Conservation (phyloP, 2,329 filamentous ascomycete species). For the Fusarium neocosmosporiellum region DNA sequence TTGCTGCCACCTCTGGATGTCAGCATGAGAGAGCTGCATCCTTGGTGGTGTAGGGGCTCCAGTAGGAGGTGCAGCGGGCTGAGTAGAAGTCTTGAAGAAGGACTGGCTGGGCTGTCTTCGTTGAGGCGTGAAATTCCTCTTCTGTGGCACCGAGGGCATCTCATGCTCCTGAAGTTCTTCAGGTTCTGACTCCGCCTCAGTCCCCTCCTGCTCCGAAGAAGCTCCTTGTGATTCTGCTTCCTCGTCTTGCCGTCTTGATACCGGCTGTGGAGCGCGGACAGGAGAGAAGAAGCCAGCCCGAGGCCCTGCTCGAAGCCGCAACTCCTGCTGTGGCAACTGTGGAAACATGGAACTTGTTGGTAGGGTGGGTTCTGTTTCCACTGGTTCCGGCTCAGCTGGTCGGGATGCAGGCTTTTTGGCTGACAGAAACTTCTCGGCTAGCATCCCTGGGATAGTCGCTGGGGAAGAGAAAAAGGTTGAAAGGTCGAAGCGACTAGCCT, state of each 20-base stretch:
- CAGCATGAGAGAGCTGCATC: conserved; percentile 55
- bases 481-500: conserved; percentile 57
- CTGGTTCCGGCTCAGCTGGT: conserved; percentile 31
- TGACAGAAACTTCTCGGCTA: conserved; percentile 48
- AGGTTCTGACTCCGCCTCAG: background rate
- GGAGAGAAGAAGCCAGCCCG: conserved; percentile 53
- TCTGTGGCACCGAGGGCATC: conserved; percentile 56
- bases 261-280: conserved; percentile 23
- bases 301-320: conserved; percentile 46
- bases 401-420: conserved; percentile 33
- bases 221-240: background rate
- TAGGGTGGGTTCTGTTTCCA: conserved; percentile 35
- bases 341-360: conserved; percentile 57
- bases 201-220: conserved; percentile 5
- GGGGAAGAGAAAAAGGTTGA: conserved; percentile 70
- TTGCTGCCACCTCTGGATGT: conserved; percentile 56
- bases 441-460: conserved; percentile 51
- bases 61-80: conserved; percentile 30
- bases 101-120: conserved; percentile 48
- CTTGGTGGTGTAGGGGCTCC: conserved; percentile 49
- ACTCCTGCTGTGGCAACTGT: conserved; percentile 46
- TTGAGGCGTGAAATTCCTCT: conserved; percentile 61
- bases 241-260: conserved; percentile 8
- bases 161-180: conserved; percentile 47
- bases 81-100: conserved; percentile 53